Conservation (phyloP, 2,329 filamentous ascomycete genomes). For the Colletotrichum sp. region DNA sequence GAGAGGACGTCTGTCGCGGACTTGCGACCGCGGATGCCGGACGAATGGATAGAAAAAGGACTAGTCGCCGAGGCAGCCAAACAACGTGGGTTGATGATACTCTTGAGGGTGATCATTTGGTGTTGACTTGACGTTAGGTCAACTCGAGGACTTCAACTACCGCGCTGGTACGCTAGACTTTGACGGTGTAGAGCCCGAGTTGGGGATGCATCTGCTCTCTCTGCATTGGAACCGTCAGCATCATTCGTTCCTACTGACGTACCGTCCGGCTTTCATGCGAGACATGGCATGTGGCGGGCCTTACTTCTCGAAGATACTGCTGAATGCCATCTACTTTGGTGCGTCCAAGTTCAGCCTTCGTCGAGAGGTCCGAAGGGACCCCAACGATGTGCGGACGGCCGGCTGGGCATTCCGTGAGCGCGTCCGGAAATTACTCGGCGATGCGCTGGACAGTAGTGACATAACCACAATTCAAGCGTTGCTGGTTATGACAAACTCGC, state of each 20-base stretch:
- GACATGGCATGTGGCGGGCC: conserved; percentile 59
- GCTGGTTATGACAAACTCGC: conserved; percentile 54
- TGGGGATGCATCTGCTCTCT: conserved; percentile 55
- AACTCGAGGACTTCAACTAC: conserved; percentile 54
- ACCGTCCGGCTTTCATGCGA: conserved; percentile 58
- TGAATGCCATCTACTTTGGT: conserved; percentile 59
- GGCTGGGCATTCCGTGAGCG: conserved; percentile 53
- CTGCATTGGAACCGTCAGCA: conserved; percentile 61
- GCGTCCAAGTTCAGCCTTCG: conserved; percentile 51
- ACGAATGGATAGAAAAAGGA: conserved; percentile 47
- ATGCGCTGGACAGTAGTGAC: conserved; percentile 50
- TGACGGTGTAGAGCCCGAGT: conserved; percentile 56
- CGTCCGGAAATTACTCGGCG: conserved; percentile 50
- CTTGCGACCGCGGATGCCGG: conserved; percentile 30
- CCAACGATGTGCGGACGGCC: conserved; percentile 50
- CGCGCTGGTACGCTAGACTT: conserved; percentile 55
- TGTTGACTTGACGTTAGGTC: conserved; percentile 30
- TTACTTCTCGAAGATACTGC: conserved; percentile 61
- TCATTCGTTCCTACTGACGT: conserved; percentile 51
- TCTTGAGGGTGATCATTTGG: neutral
- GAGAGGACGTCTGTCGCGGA: conserved; percentile 22
- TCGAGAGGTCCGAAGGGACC: conserved; percentile 48
- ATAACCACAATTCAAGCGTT: conserved; percentile 61
- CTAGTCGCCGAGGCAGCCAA: conserved; percentile 52
- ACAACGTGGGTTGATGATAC: conserved; percentile 35